Evolutionary conservation across 164 flowering plant species (phyloP).

Genomic region (Magnolia officinalis): DNA sequence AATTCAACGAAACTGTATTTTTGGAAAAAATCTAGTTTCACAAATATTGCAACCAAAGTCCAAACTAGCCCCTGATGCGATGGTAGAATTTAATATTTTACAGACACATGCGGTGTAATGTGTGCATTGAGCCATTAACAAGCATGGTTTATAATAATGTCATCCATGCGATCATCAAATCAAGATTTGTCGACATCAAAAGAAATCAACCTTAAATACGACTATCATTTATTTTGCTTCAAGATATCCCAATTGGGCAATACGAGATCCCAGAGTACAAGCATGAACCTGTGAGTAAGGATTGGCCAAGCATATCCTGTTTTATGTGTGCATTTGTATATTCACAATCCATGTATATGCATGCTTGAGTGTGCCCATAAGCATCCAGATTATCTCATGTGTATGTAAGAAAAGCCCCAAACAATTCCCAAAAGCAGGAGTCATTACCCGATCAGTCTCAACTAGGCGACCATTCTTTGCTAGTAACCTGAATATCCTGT

Average conservation of each 20-base stretch:
- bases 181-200: neutral
- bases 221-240: no score
- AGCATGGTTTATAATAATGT: no score
- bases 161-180: neutral
- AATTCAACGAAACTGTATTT: no score
- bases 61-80: no score
- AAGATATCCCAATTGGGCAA: no score
- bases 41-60: no score
- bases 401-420: neutral
- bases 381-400: neutral
- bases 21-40: no score
- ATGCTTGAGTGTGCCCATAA: neutral
- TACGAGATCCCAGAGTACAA: no score
- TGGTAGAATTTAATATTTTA: no score
- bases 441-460: conserved; percentile 66
- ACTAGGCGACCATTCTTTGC: conserved; percentile 35
- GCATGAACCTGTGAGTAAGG: no score
- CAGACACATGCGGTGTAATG: no score
- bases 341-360: neutral
- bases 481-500: conserved; percentile 66
- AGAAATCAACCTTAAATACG: neutral
- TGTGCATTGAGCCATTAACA: no score
- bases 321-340: neutral
- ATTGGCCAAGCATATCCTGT: neutral
- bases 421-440: neutral